phyloP scores from a whole-genome alignment of 2,329 filamentous ascomycete species.

The Ophiostoma triangulosporum region DNA sequence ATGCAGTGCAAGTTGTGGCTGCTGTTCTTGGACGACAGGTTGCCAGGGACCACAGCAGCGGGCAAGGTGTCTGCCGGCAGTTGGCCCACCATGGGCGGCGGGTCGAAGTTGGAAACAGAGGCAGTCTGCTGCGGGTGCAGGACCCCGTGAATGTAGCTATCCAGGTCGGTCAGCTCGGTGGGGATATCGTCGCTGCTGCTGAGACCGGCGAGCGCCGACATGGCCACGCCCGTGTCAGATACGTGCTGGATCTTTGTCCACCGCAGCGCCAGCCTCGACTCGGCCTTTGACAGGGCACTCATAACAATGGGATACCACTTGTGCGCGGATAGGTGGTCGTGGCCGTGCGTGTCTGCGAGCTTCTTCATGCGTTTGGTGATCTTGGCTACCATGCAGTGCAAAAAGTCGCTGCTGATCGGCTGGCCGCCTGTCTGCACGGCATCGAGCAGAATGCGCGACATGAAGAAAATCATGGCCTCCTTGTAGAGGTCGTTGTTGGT shows the following conservation, averaged over 20 bases:
- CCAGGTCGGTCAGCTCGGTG: not conserved
- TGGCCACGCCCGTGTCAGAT: not conserved
- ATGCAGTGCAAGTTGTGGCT: constrained; percentile 15
- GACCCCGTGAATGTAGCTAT: not conserved
- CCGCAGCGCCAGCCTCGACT: not conserved
- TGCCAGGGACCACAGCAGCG: not conserved
- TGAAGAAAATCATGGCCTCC: constrained; percentile 33
- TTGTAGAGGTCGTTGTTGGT: constrained; percentile 29
- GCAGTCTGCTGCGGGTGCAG: not conserved
- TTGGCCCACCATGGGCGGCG: not conserved
- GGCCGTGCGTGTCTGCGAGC: not conserved
- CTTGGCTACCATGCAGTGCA: constrained; percentile 31
- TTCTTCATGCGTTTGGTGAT: constrained; percentile 16
- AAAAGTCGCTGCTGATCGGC: constrained; percentile 14
- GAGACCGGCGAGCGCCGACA: not conserved
- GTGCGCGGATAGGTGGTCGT: not conserved
- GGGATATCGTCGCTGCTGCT: not conserved
- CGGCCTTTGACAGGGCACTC: constrained; percentile 19
- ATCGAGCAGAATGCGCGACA: constrained; percentile 23
- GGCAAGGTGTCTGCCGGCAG: not conserved
- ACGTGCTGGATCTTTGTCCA: not conserved
- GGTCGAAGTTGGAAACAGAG: not conserved
- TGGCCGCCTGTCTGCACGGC: not conserved
- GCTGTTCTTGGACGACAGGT: not conserved
- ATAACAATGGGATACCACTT: not conserved